Conservation (phyloP, 306 rosid genomes). For the Gastrolobium bilobum region DNA sequence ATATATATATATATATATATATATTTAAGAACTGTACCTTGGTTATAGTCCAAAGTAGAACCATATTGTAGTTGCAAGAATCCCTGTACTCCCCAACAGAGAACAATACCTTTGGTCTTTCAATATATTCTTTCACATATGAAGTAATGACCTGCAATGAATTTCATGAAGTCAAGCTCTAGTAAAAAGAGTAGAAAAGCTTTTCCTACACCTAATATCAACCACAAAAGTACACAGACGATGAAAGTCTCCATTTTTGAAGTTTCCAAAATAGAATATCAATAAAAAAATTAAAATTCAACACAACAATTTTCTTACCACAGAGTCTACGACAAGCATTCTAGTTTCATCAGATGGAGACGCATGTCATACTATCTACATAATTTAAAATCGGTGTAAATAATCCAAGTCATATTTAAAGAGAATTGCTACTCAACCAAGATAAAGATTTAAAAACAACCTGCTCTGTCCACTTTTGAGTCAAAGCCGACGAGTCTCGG, state of each 20-base stretch:
- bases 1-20: neutral
- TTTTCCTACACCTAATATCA: neutral
- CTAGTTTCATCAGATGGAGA: conserved; percentile 89
- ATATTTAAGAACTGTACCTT: conserved; percentile 61
- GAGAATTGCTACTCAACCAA: conserved; percentile 16
- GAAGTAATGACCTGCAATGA: conserved; percentile 77
- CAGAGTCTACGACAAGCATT: conserved; percentile 97
- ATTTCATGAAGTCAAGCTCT: conserved; percentile 36
- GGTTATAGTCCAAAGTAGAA: conserved; percentile 77
- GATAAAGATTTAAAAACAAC: conserved; percentile 55
- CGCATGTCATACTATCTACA: conserved; percentile 84
- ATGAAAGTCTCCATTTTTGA: neutral
- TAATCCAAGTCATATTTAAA: conserved; percentile 39
- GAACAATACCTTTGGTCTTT: conserved; percentile 84
- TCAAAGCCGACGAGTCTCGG: conserved; percentile 95
- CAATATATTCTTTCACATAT: conserved; percentile 85
- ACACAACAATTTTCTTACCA: conserved; percentile 62
- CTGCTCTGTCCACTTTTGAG: conserved; percentile 92
- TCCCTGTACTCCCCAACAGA: conserved; percentile 92
- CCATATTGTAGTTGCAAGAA: conserved; percentile 80
- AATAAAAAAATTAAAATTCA: conserved; percentile 18
- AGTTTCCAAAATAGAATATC: conserved; percentile 43
- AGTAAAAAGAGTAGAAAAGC: conserved; percentile 31
- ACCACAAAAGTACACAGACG: conserved; percentile 34
- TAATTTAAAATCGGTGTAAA: conserved; percentile 49